phyloP scores from a whole-genome alignment of 768 basidiomycete species.

The Boletus eberwhitei region DNA sequence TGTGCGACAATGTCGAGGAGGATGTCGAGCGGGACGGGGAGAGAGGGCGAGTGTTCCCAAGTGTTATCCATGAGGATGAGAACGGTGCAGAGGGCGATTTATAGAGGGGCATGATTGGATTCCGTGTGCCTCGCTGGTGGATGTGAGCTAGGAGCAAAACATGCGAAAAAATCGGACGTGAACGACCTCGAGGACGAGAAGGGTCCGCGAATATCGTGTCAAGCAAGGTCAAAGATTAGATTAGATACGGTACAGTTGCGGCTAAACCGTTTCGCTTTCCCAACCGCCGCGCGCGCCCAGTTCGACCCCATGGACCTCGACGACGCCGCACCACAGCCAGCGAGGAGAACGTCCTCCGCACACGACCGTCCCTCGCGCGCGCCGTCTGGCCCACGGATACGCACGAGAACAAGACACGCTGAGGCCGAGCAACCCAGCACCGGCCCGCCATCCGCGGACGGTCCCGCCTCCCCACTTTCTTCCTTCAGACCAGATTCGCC shows the following conservation, averaged over 20 bases:
- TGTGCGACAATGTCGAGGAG: conserved; percentile 41
- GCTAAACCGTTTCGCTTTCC: neutral
- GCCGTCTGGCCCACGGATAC: conserved; percentile 23
- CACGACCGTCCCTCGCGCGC: conserved; percentile 24
- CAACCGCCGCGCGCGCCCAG: neutral
- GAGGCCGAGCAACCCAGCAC: conserved; percentile 1
- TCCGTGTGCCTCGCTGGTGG: neutral
- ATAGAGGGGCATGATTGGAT: neutral
- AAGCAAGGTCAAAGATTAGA: conserved; percentile 12
- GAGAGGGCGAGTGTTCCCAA: conserved; percentile 8
- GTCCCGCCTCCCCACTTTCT: neutral
- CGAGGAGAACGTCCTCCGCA: conserved; percentile 7
- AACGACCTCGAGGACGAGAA: neutral
- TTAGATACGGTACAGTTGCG: conserved; percentile 1
- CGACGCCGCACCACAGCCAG: neutral
- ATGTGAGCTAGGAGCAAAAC: neutral
- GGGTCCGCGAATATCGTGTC: conserved; percentile 22
- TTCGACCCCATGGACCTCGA: conserved; percentile 20
- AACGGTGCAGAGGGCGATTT: neutral
- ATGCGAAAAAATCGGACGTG: conserved; percentile 23
- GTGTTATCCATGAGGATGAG: neutral
- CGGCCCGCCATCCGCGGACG: neutral
- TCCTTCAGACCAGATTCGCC: neutral
- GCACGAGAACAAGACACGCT: conserved; percentile 8
- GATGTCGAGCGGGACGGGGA: conserved; percentile 47